Conservation (phyloP, 176 grass and related monocot species). For the Dactylis glomerata region DNA sequence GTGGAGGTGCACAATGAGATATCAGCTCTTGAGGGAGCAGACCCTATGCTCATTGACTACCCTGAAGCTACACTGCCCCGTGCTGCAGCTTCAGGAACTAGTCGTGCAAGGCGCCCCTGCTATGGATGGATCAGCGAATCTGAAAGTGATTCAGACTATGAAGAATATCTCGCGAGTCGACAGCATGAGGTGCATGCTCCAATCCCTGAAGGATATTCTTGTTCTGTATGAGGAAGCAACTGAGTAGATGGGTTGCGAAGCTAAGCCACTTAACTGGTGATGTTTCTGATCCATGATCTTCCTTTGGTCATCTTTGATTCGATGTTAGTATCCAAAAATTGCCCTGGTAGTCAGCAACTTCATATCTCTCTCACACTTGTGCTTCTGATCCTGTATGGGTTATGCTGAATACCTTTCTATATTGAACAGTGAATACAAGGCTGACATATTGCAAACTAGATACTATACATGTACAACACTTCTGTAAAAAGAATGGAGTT, state of each 20-base stretch:
- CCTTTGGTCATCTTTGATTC: neutral
- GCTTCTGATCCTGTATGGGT: neutral
- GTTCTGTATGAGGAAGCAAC: neutral
- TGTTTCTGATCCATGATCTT: neutral
- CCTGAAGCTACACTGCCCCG: neutral
- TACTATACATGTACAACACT: neutral
- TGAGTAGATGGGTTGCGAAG: slow-evolving; percentile 1
- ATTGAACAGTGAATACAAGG: neutral
- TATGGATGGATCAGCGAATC: slow-evolving; percentile 40
- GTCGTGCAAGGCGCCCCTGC: neutral
- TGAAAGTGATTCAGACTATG: slow-evolving; percentile 16
- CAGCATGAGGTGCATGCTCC: neutral
- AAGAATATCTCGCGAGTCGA: slow-evolving; percentile 10
- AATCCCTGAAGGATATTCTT: neutral
- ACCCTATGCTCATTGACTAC: neutral
- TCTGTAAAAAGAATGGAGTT: neutral
- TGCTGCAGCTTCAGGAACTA: neutral
- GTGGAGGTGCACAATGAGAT: neutral
- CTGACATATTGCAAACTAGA: neutral
- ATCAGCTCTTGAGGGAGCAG: neutral
- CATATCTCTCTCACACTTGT: neutral
- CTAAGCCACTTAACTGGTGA: neutral
- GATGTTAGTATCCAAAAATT: neutral
- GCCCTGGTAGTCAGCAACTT: neutral
- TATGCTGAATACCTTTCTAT: neutral